Conservation (phyloP, 306 rosid species). For the Gastrolobium villosum region DNA sequence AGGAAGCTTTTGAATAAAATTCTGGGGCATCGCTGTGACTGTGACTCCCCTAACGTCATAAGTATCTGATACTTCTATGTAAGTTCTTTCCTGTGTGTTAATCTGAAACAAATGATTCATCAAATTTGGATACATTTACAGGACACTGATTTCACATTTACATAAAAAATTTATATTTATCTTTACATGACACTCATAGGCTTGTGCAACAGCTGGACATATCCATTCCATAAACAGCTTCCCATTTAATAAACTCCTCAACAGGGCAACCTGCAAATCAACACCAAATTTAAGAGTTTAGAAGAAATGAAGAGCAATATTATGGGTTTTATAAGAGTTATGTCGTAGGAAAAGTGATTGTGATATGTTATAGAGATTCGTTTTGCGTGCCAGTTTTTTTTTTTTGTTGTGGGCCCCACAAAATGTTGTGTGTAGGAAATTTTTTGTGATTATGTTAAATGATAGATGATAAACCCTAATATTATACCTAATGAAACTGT, state of each 20-base stretch:
- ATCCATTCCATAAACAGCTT: slow-evolving; percentile 45
- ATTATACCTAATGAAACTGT: too few relatives aligned
- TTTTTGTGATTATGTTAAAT: too few relatives aligned
- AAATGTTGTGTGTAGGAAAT: too few relatives aligned
- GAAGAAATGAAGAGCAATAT: neutral
- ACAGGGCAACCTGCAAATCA: slow-evolving; percentile 36
- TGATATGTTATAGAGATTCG: too few relatives aligned
- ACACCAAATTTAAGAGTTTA: slow-evolving; percentile 1
- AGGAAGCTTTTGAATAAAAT: slow-evolving; percentile 36
- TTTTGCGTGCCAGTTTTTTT: too few relatives aligned
- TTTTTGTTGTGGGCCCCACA: too few relatives aligned
- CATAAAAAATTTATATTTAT: too few relatives aligned
- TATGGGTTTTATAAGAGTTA: too few relatives aligned
- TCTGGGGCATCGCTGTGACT: slow-evolving; percentile 19
- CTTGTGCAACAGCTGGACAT: slow-evolving; percentile 37
- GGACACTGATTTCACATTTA: neutral
- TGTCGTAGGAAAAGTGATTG: too few relatives aligned
- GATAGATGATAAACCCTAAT: too few relatives aligned
- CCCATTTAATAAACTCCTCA: slow-evolving; percentile 43
- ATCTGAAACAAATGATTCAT: slow-evolving; percentile 22
- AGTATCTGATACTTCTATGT: slow-evolving; percentile 37
- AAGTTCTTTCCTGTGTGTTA: slow-evolving; percentile 31
- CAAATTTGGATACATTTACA: neutral
- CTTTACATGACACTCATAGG: slow-evolving; percentile 47
- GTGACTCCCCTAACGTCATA: neutral